Percentiles rank a stretch among this genome's conserved stretches.
These are phyloP conservation scores for Fusarium temperatum DNA, from an alignment of 2,329 filamentous ascomycete genomes.

Conservation along the genomic window DNA sequence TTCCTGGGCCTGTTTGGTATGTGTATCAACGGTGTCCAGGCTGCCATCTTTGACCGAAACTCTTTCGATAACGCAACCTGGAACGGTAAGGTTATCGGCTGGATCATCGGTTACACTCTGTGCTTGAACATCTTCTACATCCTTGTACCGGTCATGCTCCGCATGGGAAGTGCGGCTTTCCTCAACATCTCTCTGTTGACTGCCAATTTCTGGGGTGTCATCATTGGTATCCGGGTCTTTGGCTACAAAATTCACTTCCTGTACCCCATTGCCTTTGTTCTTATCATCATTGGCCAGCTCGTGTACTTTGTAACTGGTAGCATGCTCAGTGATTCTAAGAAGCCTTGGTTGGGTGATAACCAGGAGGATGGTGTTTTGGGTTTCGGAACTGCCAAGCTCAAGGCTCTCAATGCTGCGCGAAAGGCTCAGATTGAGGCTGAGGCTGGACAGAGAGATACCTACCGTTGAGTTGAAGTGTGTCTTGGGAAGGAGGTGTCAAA, in stretches of 20 bases:
- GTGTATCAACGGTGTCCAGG: conserved; percentile 90
- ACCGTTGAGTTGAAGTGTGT: not conserved
- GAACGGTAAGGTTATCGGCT: conserved; percentile 76
- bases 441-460: conserved; percentile 7
- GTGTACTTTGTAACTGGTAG: conserved; percentile 88
- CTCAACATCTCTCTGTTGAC: conserved; percentile 96
- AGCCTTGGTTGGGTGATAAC: conserved; percentile 91
- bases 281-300: conserved; percentile 86
- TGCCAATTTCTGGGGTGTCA: conserved; percentile 95
- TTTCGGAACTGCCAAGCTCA: conserved; percentile 84
- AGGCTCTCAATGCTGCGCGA: conserved; percentile 68
- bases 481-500: not conserved
- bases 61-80: conserved; percentile 73
- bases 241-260: conserved; percentile 82
- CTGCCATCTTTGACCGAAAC: conserved; percentile 87
- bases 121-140: conserved; percentile 87
- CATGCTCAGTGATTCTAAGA: conserved; percentile 85
- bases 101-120: conserved; percentile 89
- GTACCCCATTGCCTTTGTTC: conserved; percentile 94
- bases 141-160: conserved; percentile 85
- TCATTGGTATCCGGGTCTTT: conserved; percentile 90
- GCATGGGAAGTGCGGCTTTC: conserved; percentile 90
- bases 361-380: conserved; percentile 85
- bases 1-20: conserved; percentile 90
- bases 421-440: conserved; percentile 49